Evolutionary conservation across 768 basidiomycete species (phyloP), one percentile per base, ranked within the genome.

Genomic region (Pholiota microspora): DNA sequence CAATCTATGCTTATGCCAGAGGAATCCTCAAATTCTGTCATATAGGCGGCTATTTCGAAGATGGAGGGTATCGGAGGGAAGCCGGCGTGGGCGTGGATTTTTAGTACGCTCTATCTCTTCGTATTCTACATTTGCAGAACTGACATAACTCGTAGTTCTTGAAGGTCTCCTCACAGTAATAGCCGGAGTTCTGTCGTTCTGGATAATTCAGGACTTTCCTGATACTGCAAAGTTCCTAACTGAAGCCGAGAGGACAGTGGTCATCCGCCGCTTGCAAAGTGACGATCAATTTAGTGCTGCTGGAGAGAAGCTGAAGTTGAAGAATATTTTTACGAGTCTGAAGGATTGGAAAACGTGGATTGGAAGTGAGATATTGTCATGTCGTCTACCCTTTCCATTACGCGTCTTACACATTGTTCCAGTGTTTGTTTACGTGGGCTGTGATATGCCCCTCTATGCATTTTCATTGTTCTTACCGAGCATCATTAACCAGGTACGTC

Each of bases 161-260:
- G 85, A 89, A 63, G 89, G 88, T 16, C 69, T 90, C 31, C 72
- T 71, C 12, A 90, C 89, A 1, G 75, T 90, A 23, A 13, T 89
- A n/a, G 86, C 85, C 4, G 87, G 85, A 7, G 65, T 67, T 21
- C 66, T 74, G 8, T 89, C 88, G 1, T 91, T 84, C 72, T 92
- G 80, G 78, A 82, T 92, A 63, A 82, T 92, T 55, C 84, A 89
- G 61, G 90, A 92, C 65, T 92, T 92, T 70, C 89, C 90, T 2
- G 88, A 92, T 61, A 88, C 83, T 0, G 89, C 89, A 24, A 86
- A 79, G 59, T 92, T 91, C 73, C 74, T 92, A 5, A 78, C 77
- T n/a, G 85, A 88, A 59, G 78, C 72, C 2, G 89, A 92, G 69
- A 75, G 86, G 27, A 83, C 82, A 7, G 74, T 85, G 16, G 77